Evolutionary conservation across 768 basidiomycete genomes (phyloP), one percentile per base, ranked within the genome.

Genomic region (Rhodotorula taiwanensis): DNA sequence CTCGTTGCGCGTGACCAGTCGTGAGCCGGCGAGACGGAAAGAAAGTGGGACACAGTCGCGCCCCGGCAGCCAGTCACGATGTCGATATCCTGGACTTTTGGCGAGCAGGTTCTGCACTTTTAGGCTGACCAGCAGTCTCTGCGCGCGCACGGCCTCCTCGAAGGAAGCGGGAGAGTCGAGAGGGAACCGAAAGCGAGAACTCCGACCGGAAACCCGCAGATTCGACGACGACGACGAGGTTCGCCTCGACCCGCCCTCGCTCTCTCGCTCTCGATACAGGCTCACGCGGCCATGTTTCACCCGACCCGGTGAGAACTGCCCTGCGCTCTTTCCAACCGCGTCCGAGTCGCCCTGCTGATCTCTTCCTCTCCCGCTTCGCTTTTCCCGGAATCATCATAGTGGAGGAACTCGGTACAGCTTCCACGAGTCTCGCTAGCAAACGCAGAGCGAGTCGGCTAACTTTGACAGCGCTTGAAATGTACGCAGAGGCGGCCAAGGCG

Each of bases 401-500:
- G 66, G 60, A n/a, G 66, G 66, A 9, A 67, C 66, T 21, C 25
- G 66, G 65, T 66, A 2, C 23, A 5, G 3, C 2, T 1, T 15
- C 21, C 39, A n/a, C n/a, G n/a, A n/a, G n/a, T n/a, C n/a, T n/a
- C 16, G 28, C 23, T 3, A 5, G 16, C 60, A 58, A 20, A 62
- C 56, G 10, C 23, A 27, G 0, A 7, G 10, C 1, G 3, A n/a
- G 23, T 1, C 20, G n/a, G n/a, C n/a, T n/a, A n/a, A n/a, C n/a
- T n/a, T n/a, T 39, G 16, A 39, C 16, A 39, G 10, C 36, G 36
- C 10, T 16, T 9, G 16, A 9, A 39, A 39, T 16, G 10, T 39
- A 9, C 36, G 34, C 31, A 54, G 67, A 7, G 69, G 69, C 43
- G 69, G 69, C 3, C 64, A 66, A 55, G 69, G 64, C 49, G 69